Evolutionary conservation across 257 asterid species (phyloP).

Genomic region (Apocynum venetum): DNA sequence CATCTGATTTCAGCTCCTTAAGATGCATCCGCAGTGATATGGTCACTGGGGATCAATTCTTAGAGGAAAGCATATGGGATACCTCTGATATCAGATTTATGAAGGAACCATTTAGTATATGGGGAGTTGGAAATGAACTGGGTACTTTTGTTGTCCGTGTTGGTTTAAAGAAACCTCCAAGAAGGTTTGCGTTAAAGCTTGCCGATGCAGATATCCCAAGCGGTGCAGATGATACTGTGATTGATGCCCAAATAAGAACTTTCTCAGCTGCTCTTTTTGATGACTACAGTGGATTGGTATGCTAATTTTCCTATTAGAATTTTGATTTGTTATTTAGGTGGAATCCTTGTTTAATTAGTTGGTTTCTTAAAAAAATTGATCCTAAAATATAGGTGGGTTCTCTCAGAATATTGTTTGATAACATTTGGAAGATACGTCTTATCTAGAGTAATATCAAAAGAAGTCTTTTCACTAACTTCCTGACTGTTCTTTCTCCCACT

Average conservation of each 20-base stretch:
- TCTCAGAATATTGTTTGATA: background rate
- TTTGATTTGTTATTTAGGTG: background rate
- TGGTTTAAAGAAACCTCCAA: slow-evolving; percentile 85
- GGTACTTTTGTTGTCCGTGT: slow-evolving; percentile 78
- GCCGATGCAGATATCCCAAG: slow-evolving; percentile 57
- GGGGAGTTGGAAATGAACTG: slow-evolving; percentile 71
- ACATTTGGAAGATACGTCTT: background rate
- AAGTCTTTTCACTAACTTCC: background rate
- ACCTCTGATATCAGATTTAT: slow-evolving; percentile 61
- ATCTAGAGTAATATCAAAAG: background rate
- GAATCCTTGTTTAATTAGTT: background rate
- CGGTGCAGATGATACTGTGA: slow-evolving; percentile 60
- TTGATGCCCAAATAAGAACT: slow-evolving; percentile 79
- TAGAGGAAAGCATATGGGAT: slow-evolving; percentile 88
- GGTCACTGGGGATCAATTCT: slow-evolving; percentile 72
- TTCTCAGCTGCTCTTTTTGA: slow-evolving; percentile 94
- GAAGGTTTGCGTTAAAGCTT: slow-evolving; percentile 81
- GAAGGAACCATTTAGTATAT: slow-evolving; percentile 71
- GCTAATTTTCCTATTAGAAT: slow-evolving; percentile 3
- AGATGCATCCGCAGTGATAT: slow-evolving; percentile 90
- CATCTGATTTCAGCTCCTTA: slow-evolving; percentile 67
- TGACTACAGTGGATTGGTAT: slow-evolving; percentile 94
- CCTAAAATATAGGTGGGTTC: background rate
- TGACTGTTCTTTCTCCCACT: background rate
- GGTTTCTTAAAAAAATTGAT: background rate